Evolutionary conservation across 768 basidiomycete genomes (phyloP).

Genomic region (Leccinum longicurvipes): DNA sequence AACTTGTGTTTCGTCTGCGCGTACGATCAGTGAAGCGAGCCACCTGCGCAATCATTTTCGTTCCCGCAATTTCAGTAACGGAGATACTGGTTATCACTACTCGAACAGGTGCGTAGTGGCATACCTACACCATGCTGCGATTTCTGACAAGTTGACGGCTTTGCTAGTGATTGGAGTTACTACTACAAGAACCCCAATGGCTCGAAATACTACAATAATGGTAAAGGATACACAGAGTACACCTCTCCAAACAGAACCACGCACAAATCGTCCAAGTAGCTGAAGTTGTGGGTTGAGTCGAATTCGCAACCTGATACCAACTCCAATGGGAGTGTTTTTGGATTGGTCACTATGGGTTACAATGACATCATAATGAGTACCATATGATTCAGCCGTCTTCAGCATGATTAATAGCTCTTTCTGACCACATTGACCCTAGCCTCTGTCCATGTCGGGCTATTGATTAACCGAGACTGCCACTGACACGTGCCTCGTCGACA

Average conservation of each 20-base stretch:
- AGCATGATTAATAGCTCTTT: too few species aligned
- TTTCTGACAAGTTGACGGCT: background rate
- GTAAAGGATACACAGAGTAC: background rate
- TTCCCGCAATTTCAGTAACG: background rate
- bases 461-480: too few species aligned
- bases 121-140: background rate
- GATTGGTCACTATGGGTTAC: too few species aligned
- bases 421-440: too few species aligned
- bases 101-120: background rate
- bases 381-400: too few species aligned
- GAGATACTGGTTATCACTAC: background rate
- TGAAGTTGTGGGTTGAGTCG: too few species aligned
- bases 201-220: background rate
- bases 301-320: too few species aligned
- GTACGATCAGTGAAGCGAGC: background rate
- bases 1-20: background rate
- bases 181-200: background rate
- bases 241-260: background rate
- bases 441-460: too few species aligned
- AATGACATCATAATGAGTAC: too few species aligned
- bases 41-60: background rate
- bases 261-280: background rate
- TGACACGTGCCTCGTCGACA: too few species aligned
- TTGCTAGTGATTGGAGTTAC: background rate
- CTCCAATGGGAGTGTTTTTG: too few species aligned